Percentiles rank a stretch among this genome's conserved stretches.
Conservation (phyloP, 208 protist genomes). For the Naegleria fowleri region DNA sequence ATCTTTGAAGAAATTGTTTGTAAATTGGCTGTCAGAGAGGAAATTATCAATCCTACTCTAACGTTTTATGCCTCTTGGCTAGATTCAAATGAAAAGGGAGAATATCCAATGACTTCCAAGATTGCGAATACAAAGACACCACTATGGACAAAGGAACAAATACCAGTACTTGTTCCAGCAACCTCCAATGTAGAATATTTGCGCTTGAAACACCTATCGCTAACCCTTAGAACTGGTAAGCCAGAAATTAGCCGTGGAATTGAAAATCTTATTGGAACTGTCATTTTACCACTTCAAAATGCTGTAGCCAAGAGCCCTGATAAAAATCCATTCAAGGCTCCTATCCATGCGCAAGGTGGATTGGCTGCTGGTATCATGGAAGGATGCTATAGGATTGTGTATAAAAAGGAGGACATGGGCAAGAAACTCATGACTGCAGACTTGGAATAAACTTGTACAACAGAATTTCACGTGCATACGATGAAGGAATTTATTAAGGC, state of each 20-base stretch:
- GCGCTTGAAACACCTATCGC: background rate
- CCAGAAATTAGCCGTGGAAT: background rate
- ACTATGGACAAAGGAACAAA: background rate
- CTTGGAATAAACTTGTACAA: background rate
- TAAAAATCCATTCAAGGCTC: background rate
- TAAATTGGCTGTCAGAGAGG: background rate
- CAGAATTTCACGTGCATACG: too few relatives aligned
- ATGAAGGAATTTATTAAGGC: too few relatives aligned
- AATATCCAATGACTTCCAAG: background rate
- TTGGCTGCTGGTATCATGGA: conserved; percentile 11
- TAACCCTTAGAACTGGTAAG: background rate
- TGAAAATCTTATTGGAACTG: conserved; percentile 10
- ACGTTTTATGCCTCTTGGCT: background rate
- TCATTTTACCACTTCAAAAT: background rate
- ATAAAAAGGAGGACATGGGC: background rate
- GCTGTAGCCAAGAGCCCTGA: background rate
- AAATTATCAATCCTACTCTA: background rate
- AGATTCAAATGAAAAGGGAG: background rate
- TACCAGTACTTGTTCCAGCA: background rate
- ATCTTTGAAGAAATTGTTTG: background rate
- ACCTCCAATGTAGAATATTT: background rate
- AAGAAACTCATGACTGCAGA: background rate
- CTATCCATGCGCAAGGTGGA: background rate
- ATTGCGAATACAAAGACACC: background rate
- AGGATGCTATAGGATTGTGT: background rate